phyloP scores from a whole-genome alignment of 1,284 basidiomycete genomes.

The Trametes versicolor region DNA sequence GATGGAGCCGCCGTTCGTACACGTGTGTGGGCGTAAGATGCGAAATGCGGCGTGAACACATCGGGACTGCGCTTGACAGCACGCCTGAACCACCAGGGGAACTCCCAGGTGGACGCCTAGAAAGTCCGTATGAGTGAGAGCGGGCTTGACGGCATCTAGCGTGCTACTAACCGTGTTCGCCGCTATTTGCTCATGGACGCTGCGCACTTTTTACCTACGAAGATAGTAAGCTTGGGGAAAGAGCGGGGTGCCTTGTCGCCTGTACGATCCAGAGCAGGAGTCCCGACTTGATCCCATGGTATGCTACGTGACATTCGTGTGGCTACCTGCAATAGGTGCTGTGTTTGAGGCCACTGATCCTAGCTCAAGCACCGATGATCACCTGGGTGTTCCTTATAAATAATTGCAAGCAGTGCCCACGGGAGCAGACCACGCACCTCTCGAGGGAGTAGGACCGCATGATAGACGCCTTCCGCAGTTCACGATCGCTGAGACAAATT shows the following conservation, averaged over 20 bases:
- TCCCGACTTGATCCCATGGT: neutral
- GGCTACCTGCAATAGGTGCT: neutral
- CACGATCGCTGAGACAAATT: neutral
- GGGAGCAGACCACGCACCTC: neutral
- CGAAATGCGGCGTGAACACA: neutral
- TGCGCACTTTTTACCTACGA: neutral
- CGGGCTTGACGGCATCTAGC: neutral
- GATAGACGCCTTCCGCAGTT: neutral
- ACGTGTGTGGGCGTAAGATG: conserved; percentile 4
- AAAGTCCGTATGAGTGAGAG: neutral
- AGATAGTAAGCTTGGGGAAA: neutral
- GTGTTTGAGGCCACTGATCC: neutral
- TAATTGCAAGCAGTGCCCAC: neutral
- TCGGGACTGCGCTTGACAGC: neutral
- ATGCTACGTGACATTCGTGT: neutral
- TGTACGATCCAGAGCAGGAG: neutral
- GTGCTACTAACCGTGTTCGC: conserved; percentile 1
- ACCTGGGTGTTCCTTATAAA: neutral
- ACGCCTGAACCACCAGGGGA: neutral
- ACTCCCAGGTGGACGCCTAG: neutral
- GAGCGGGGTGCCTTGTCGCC: neutral
- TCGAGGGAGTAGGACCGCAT: neutral
- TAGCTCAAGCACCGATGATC: conserved; percentile 8
- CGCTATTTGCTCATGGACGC: neutral
- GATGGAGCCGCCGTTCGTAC: conserved; percentile 3